Evolutionary conservation across 2,329 filamentous ascomycete genomes (phyloP).

Genomic region (Pestalotiopsis sp.): DNA sequence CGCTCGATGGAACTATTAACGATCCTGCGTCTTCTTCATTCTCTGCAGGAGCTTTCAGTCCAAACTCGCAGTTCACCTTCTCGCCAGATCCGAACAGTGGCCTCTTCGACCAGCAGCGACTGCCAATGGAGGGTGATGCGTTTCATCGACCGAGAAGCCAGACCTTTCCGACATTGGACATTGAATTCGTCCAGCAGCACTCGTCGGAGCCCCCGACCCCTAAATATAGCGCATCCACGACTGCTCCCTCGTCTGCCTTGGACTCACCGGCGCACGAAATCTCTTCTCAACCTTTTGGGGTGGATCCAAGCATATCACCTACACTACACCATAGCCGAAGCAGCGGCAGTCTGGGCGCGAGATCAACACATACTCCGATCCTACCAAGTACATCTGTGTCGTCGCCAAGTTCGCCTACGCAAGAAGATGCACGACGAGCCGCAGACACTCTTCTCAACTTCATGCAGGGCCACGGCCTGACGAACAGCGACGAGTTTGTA

Average conservation of each 20-base stretch:
- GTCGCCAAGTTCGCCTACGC: constrained; percentile 69
- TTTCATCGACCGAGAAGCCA: constrained; percentile 82
- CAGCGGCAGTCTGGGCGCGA: constrained; percentile 48
- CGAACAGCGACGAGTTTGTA: constrained; percentile 77
- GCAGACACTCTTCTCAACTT: constrained; percentile 82
- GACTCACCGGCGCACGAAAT: constrained; percentile 55
- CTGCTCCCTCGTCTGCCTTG: constrained; percentile 53
- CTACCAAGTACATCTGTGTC: constrained; percentile 49
- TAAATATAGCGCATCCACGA: constrained; percentile 49
- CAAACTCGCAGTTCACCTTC: constrained; percentile 74
- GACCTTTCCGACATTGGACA: constrained; percentile 76
- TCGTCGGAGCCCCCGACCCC: constrained; percentile 50
- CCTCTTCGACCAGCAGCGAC: constrained; percentile 57
- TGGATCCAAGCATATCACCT: constrained; percentile 48
- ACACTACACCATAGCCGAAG: constrained; percentile 55
- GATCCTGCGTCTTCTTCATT: constrained; percentile 68
- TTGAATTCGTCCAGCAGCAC: constrained; percentile 56
- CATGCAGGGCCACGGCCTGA: constrained; percentile 71
- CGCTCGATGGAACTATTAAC: constrained; percentile 68
- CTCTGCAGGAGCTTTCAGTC: constrained; percentile 72
- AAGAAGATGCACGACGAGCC: constrained; percentile 83
- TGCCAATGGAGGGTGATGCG: constrained; percentile 45
- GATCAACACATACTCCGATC: constrained; percentile 36
- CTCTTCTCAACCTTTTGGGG: constrained; percentile 41
- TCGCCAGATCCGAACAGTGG: constrained; percentile 73